phyloP scores from a whole-genome alignment of 78 protist genomes.

The Paratrimastix pyriformis region DNA sequence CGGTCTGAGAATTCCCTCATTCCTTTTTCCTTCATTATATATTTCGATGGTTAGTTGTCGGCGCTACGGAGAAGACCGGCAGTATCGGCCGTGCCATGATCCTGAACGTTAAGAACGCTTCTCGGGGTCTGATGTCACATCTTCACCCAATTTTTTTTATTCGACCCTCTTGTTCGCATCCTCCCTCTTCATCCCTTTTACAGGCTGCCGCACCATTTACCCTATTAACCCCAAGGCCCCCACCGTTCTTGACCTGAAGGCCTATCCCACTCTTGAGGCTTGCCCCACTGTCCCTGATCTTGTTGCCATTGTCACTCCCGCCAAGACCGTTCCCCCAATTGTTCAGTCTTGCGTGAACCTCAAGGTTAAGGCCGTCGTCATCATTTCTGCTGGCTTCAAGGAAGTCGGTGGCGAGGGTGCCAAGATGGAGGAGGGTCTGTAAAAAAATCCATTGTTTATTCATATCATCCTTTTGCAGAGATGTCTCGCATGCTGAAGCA shows the following conservation, averaged over 20 bases:
- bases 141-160: too few species aligned
- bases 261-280: background rate
- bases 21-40: too few species aligned
- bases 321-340: background rate
- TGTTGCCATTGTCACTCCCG: slow-evolving; percentile 1
- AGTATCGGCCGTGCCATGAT: slow-evolving; percentile 6
- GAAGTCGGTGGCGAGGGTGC: slow-evolving; percentile 14
- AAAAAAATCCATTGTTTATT: too few species aligned
- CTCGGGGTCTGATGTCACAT: too few species aligned
- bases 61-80: slow-evolving; percentile 18
- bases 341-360: background rate
- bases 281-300: slow-evolving; percentile 13
- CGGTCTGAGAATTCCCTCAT: too few species aligned
- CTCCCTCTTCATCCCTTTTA: too few species aligned
- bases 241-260: background rate
- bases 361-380: background rate
- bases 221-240: slow-evolving; percentile 9
- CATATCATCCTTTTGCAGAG: too few species aligned
- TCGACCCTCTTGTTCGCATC: too few species aligned
- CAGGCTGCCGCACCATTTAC: too few species aligned
- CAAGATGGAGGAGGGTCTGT: slow-evolving; percentile 3
- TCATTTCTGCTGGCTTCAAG: slow-evolving; percentile 30
- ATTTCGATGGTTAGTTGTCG: too few species aligned
- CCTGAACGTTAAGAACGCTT: background rate
- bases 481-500: background rate